Base-by-base conservation (phyloP, 441 rosid species). In the Jatropha multifida region DNA sequence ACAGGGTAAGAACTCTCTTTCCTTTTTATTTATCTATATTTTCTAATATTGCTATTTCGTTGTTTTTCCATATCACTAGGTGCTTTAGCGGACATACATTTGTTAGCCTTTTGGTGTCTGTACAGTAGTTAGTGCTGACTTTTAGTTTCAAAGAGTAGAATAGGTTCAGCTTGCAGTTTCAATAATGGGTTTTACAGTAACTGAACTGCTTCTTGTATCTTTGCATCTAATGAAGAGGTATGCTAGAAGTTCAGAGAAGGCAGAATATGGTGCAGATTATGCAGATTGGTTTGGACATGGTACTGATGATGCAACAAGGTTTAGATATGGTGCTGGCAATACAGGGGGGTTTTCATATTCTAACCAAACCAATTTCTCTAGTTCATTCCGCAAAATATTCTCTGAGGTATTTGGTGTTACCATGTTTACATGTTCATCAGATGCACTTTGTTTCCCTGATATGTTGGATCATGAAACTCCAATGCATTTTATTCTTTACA, bases 361-460 rank as follows among this genome's bases (percentile, higher is more conserved):
- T 60, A 84, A 84, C 65, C 82, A 54, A 78, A 81, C 87, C 69
- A 81, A 86, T 82, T 94, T 94, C 90, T 91, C 99, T 67, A 85
- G 86, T 83, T 93, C 99, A 17, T 94, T 94, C 83, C 93, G 85
- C 32, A 88, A 91, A 79, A 86, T 93, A 76, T 93, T 94, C 81
- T 90, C 99, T 32, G 94, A 94, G 97, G 98, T 91, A 83, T 51
- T 51, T 13, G 23, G 38, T 12, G 14, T 51, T 56, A 51, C 75
- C 27, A 64, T 17, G 44, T 54, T 54, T 68, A 13, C 59, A 58
- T 58, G 18, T 73, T 68, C 70, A 61, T 68, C 69, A 58, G 32
- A 44, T 73, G 67, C 12, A 73, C 48, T 68, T 41, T 54, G 51
- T 66, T 74, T 51, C 55, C 69, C 20, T 74, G 69, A 74, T 59